Conservation (phyloP, 129 eudicot genomes). For the Solidago caesia region DNA sequence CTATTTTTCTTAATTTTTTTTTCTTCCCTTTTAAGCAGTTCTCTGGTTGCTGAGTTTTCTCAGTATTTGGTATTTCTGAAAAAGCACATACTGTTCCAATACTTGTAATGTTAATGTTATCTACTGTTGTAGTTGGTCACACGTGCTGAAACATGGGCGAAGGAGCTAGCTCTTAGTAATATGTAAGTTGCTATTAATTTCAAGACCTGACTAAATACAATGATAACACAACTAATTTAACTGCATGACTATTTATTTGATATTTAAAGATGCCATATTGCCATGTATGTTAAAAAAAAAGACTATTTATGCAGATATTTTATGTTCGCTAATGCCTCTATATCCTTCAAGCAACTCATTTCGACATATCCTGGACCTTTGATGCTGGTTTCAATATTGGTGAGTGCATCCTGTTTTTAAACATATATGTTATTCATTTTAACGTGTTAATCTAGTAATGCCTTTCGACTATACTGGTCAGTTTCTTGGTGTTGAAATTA, state of each 20-base stretch:
- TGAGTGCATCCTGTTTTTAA: slow-evolving; percentile 41
- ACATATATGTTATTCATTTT: neutral
- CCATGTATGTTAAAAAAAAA: slow-evolving; percentile 1
- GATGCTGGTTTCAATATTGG: slow-evolving; percentile 77
- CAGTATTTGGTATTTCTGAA: neutral
- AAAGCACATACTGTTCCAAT: neutral
- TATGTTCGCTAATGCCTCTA: slow-evolving; percentile 78
- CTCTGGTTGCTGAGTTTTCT: slow-evolving; percentile 1
- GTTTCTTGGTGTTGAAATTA: neutral
- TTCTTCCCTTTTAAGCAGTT: neutral
- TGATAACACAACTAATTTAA: neutral
- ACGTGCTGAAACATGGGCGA: slow-evolving; percentile 85
- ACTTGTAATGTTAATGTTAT: slow-evolving; percentile 10
- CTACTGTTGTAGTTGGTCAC: slow-evolving; percentile 62
- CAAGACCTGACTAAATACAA: neutral
- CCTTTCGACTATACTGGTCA: neutral
- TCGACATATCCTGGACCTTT: slow-evolving; percentile 95
- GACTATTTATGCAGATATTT: slow-evolving; percentile 63
- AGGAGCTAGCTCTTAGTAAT: slow-evolving; percentile 66
- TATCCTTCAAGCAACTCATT: slow-evolving; percentile 75
- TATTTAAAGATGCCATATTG: slow-evolving; percentile 6
- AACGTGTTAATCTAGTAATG: slow-evolving; percentile 4
- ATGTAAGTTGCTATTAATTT: slow-evolving; percentile 49
- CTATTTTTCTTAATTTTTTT: neutral
- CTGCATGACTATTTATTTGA: neutral